phyloP scores from a whole-genome alignment of 306 rosid species.

The Hippophae rhamnoides region DNA sequence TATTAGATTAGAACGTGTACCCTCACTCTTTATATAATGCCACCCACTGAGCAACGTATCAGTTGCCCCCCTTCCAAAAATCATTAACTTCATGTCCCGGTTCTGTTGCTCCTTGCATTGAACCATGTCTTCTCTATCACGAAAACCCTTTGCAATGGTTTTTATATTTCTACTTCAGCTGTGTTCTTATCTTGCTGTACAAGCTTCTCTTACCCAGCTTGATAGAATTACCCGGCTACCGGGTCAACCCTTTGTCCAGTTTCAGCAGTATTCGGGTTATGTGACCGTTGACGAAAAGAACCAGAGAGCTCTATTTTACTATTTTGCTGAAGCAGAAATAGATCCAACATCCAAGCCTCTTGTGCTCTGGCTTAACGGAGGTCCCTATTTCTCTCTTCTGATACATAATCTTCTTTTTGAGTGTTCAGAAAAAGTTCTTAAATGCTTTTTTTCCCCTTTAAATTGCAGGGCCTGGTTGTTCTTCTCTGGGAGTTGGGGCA shows the following conservation, averaged over 20 bases:
- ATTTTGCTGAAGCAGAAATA: conserved; percentile 65
- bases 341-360: conserved; percentile 80
- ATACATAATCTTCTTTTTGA: background rate
- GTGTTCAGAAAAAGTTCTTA: background rate
- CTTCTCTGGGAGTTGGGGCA: conserved; percentile 58
- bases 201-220: conserved; percentile 15
- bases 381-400: background rate
- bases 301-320: conserved; percentile 62
- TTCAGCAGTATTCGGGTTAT: conserved; percentile 71
- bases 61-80: background rate
- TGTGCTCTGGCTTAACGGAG: conserved; percentile 57
- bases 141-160: conserved; percentile 26
- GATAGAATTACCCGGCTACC: conserved; percentile 52
- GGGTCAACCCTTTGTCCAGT: conserved; percentile 64
- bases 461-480: conserved; percentile 49
- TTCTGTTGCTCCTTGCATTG: background rate
- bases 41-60: conserved; percentile 14
- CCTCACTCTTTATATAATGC: conserved; percentile 17
- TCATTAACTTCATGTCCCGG: conserved; percentile 1
- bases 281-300: conserved; percentile 52
- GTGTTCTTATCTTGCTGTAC: conserved; percentile 17
- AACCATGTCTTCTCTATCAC: conserved; percentile 24
- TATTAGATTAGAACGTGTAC: too few relatives aligned
- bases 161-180: conserved; percentile 18
- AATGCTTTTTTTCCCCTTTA: background rate